Percentiles rank a stretch among this genome's conserved stretches.
phyloP scores from a whole-genome alignment of 148 eudicot genomes.

The Spergularia marina region DNA sequence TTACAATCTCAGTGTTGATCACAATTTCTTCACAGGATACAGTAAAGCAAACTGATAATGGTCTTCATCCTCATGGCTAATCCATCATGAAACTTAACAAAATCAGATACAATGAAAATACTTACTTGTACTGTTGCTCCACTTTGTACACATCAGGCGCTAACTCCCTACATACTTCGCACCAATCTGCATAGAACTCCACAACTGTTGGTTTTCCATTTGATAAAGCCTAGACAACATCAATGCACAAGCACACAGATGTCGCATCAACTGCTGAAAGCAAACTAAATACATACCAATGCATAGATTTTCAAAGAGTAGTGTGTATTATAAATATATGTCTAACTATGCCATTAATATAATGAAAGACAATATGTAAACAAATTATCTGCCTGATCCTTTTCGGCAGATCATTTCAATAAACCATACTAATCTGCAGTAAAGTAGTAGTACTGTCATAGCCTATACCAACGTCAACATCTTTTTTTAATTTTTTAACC shows the following conservation, averaged over 20 bases:
- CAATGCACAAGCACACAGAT: background rate
- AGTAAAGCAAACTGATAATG: background rate
- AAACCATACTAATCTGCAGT: background rate
- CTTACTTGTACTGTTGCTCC: slow-evolving; percentile 84
- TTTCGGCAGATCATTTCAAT: background rate
- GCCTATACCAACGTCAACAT: background rate
- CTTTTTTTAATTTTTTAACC: background rate
- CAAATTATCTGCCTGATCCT: background rate
- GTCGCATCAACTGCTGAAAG: background rate
- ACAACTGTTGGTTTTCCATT: slow-evolving; percentile 98
- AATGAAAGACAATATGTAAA: background rate
- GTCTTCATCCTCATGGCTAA: too few species aligned
- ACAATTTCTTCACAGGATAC: background rate
- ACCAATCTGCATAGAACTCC: slow-evolving; percentile 99
- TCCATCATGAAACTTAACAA: background rate
- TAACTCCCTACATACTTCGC: slow-evolving; percentile 95
- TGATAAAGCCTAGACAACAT: slow-evolving; percentile 60
- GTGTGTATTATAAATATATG: too few species aligned
- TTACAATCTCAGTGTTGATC: background rate
- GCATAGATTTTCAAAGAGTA: too few species aligned
- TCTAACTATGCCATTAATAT: background rate
- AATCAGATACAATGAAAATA: background rate
- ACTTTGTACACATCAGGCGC: slow-evolving; percentile 92
- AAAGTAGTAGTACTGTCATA: background rate
- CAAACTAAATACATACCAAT: background rate